Evolutionary conservation across 2,329 filamentous ascomycete genomes (phyloP), one percentile per base, ranked within the genome.

Genomic region (Sphaerulina musiva): DNA sequence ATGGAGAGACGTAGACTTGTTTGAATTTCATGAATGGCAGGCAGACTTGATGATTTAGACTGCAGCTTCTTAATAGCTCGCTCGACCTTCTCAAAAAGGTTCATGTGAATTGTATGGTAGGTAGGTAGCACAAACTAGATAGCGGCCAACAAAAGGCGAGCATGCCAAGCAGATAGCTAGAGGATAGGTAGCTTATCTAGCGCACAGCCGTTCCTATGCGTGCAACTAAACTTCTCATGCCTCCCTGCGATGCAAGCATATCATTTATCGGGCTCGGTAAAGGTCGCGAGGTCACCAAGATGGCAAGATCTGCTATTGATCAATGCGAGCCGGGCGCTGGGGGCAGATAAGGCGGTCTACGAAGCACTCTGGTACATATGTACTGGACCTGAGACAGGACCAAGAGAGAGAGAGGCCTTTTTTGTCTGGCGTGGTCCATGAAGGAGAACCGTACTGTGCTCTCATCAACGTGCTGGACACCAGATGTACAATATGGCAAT

Each of bases 81-180:
- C 26, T 29, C 26, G 26, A 4, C 26, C 26, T 29, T 7, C 20
- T 20, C 20, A 2, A 20, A 20, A 20, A 20, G n/a, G 20, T 20
- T 20, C 20, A 20, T 20, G 20, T 20, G 20, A 20, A 20, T 20
- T 29, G 26, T 29, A 29, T 26, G 26, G 26, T 6, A 29, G 26
- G 34, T 38, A 38, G 34, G 34, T 38, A 38, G 6, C 8, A 38
- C 26, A 36, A 47, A 38, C 26, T 26, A 47, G 50, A 40, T 42
- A 14, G 23, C 50, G 45, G 50, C 43, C 50, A 47, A 53, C 50
- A 23, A 42, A 32, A 53, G 50, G 50, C 50, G 50, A 53, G 23
- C 17, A 26, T 41, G 50, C 50, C 50, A 53, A 53, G 50, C 36
- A 53, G 50, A 46, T 53, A 53, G 44, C 20, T 20, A 23, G 48